Conservation (phyloP, 2,329 filamentous ascomycete species). For the Coleophoma eucalyptorum region DNA sequence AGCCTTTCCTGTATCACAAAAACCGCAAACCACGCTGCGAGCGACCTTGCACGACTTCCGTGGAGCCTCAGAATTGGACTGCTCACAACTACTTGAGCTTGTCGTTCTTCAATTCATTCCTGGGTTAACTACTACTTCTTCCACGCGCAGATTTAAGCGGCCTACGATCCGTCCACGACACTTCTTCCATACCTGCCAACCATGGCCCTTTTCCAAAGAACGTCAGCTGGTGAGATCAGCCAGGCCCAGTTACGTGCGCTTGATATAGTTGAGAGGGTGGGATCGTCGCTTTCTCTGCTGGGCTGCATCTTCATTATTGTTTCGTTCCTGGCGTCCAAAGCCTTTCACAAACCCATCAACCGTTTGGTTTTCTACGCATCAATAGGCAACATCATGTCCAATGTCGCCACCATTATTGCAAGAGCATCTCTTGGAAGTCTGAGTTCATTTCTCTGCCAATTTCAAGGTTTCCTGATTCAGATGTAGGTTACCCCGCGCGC, state of each 20-base stretch:
- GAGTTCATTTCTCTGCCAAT: constrained; percentile 46
- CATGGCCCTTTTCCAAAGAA: too few species aligned
- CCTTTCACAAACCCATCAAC: constrained; percentile 85
- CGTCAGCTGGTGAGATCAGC: background rate
- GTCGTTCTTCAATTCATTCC: too few species aligned
- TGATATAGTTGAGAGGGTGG: constrained; percentile 60
- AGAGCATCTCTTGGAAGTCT: constrained; percentile 47
- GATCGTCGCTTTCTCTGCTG: constrained; percentile 67
- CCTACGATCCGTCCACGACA: too few species aligned
- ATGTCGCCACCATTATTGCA: constrained; percentile 72
- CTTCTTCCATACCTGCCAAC: too few species aligned
- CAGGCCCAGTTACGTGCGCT: constrained; percentile 28
- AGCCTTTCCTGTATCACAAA: too few species aligned
- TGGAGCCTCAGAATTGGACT: too few species aligned
- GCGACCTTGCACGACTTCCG: too few species aligned
- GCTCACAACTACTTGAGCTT: too few species aligned
- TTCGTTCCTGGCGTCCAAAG: constrained; percentile 53
- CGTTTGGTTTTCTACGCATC: constrained; percentile 80
- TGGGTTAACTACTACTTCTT: too few species aligned
- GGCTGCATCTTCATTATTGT: constrained; percentile 69
- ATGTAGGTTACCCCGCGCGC: constrained; percentile 51
- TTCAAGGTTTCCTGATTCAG: constrained; percentile 78
- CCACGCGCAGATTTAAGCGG: too few species aligned
- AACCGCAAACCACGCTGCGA: too few species aligned
- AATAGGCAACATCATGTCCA: constrained; percentile 75